phyloP scores from a whole-genome alignment of 179 eudicot species.

The Spinacia oleracea region DNA sequence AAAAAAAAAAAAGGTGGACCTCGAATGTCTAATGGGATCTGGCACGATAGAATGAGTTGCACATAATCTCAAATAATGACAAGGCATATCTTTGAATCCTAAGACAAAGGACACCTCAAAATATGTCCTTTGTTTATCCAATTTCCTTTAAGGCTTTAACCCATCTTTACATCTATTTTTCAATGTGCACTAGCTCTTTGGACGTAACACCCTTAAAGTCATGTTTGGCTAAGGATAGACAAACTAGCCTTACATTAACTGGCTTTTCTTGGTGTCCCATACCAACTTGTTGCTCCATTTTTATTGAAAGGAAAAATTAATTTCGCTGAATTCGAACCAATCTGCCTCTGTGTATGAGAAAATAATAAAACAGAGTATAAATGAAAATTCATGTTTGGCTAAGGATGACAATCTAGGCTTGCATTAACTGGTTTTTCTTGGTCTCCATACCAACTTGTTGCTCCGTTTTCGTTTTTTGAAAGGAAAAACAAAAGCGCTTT shows the following conservation, averaged over 20 bases:
- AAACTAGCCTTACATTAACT: slow-evolving; percentile 17
- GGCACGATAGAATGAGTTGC: slow-evolving; percentile 12
- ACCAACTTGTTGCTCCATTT: slow-evolving; percentile 13
- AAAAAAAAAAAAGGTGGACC: slow-evolving; percentile 23
- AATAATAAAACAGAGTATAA: no score
- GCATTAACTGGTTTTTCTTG: no score
- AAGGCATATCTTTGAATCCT: slow-evolving; percentile 25
- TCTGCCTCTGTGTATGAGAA: no score
- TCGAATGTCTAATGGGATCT: slow-evolving; percentile 19
- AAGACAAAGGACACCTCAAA: slow-evolving; percentile 36
- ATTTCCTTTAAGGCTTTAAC: slow-evolving; percentile 18
- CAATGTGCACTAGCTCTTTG: slow-evolving; percentile 19
- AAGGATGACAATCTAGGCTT: no score
- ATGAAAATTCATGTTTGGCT: no score
- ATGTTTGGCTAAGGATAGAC: slow-evolving; percentile 33
- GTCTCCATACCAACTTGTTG: no score
- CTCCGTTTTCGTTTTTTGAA: no score
- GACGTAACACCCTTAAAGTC: slow-evolving; percentile 24
- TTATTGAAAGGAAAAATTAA: no score
- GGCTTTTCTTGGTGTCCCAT: slow-evolving; percentile 24
- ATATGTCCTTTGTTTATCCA: slow-evolving; percentile 20
- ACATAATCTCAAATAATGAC: not conserved
- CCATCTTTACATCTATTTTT: slow-evolving; percentile 29
- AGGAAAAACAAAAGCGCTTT: no score
- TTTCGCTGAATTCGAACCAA: no score